Base-by-base conservation (phyloP, 768 basidiomycete species). In the Russula abietina region DNA sequence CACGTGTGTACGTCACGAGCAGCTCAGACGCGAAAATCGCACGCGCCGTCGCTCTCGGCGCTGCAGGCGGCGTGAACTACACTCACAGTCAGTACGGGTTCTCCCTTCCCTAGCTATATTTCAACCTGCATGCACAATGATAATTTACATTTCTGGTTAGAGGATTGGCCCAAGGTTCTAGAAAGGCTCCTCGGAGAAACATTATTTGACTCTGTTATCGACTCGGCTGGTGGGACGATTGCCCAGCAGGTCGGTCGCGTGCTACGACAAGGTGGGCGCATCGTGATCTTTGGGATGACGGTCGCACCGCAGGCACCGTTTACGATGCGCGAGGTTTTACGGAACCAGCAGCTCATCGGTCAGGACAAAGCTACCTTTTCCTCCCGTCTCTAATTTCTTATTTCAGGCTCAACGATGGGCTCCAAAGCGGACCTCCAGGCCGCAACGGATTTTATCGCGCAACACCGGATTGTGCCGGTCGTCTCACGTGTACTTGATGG, bases 1-100 rank as follows among this genome's bases (percentile, higher is more conserved):
- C 89, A 1, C 81, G 81, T 38, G 89, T 93, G n/a, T 93, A 86
- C 71, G 89, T 93, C 26, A 89, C 92, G 4, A 90, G 88, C 64
- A 81, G 88, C 10, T 83, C 73, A 50, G 76, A 79, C 30, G 81
- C 83, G 10, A 93, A 93, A 76, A 84, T 94, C 52, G 72, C 75
- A 53, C 83, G 80, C 59, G 91, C 91, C 0, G 71, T 83, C 22
- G 73, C 73, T 17, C 75, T 92, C 11, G 92, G 92, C 12, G 91
- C 89, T 0, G 81, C 80, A 65, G 91, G 83, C n/a, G 91, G 91
- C 1, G 84, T 84, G 9, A 83, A 79, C 69, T 94, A 93, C 71
- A 87, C 81, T 70, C 77, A 83, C 39, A 73, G 89, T 87, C 50
- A 58, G 82, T 71, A 26, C 28, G 17, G 2, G 12, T 17, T 39